These are phyloP conservation scores for Lasiodiplodia gonubiensis DNA, from an alignment of 2,329 filamentous ascomycete genomes.

Conservation along the genomic window DNA sequence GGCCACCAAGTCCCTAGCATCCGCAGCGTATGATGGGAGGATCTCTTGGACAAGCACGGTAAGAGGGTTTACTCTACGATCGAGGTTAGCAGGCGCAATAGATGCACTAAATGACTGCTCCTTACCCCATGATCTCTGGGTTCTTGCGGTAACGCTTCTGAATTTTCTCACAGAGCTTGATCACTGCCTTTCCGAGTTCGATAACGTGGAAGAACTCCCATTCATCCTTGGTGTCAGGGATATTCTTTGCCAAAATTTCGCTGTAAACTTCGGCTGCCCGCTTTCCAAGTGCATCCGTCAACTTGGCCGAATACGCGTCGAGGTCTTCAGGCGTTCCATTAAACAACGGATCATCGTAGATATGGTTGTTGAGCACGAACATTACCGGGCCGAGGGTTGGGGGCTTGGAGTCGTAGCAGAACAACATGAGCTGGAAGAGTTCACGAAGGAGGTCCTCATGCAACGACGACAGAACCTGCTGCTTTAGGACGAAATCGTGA, in stretches of 20 bases:
- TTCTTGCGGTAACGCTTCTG: conserved; percentile 91
- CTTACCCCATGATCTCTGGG: conserved; percentile 79
- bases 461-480: conserved; percentile 73
- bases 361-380: conserved; percentile 80
- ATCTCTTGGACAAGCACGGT: conserved; percentile 80
- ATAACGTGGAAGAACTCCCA: conserved; percentile 95
- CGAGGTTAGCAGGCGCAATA: conserved; percentile 34
- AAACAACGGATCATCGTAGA: conserved; percentile 79
- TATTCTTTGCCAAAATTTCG: conserved; percentile 75
- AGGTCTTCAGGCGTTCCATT: conserved; percentile 71
- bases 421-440: conserved; percentile 83
- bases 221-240: conserved; percentile 78
- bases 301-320: conserved; percentile 72
- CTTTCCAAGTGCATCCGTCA: conserved; percentile 73
- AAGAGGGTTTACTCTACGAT: conserved; percentile 58
- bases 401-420: conserved; percentile 87
- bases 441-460: conserved; percentile 86
- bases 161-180: conserved; percentile 84
- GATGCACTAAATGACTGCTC: conserved; percentile 18
- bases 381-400: conserved; percentile 80
- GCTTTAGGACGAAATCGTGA: conserved; percentile 64
- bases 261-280: conserved; percentile 82
- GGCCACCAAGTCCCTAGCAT: conserved; percentile 82
- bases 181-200: conserved; percentile 82
- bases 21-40: conserved; percentile 87